These are phyloP conservation scores for Thraustochytrium striatum DNA, from an alignment of 352 stramenopile genomes.

Conservation along the genomic window DNA sequence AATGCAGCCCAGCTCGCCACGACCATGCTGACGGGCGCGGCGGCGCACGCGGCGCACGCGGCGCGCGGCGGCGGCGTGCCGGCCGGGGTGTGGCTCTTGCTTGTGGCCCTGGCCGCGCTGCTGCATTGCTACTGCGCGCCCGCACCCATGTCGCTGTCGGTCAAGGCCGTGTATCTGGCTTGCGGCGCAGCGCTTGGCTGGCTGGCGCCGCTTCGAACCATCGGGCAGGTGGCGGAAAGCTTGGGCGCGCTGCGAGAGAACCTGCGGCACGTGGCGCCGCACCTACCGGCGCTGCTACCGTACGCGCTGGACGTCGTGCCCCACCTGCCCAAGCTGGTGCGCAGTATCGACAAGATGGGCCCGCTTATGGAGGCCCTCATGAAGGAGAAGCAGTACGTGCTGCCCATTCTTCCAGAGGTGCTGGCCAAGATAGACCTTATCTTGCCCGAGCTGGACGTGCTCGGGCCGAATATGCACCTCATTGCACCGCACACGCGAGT, in stretches of 20 bases:
- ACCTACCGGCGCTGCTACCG: neutral
- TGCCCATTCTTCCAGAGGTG: slow-evolving; percentile 12
- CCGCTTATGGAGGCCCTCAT: slow-evolving; percentile 24
- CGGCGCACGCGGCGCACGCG: neutral
- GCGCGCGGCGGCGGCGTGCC: too few species aligned
- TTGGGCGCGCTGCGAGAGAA: neutral
- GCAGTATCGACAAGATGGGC: neutral
- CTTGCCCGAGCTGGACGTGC: neutral
- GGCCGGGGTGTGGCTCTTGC: too few species aligned
- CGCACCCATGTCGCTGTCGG: too few species aligned
- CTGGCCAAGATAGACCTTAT: neutral
- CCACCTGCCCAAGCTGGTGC: neutral
- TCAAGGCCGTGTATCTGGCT: too few species aligned
- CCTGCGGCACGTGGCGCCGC: neutral
- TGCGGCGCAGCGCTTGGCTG: too few species aligned
- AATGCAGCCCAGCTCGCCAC: too few species aligned
- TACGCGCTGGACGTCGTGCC: slow-evolving; percentile 8
- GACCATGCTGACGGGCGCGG: neutral
- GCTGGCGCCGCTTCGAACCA: neutral
- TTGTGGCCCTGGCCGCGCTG: too few species aligned
- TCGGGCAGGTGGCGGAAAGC: neutral
- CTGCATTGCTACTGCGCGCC: too few species aligned
- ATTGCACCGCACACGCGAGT: slow-evolving; percentile 1
- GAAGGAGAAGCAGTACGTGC: slow-evolving; percentile 26
- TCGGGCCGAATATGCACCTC: slow-evolving; percentile 5